These are phyloP conservation scores for Gastrolobium bilobum DNA, from an alignment of 306 rosid genomes.

Conservation along the genomic window DNA sequence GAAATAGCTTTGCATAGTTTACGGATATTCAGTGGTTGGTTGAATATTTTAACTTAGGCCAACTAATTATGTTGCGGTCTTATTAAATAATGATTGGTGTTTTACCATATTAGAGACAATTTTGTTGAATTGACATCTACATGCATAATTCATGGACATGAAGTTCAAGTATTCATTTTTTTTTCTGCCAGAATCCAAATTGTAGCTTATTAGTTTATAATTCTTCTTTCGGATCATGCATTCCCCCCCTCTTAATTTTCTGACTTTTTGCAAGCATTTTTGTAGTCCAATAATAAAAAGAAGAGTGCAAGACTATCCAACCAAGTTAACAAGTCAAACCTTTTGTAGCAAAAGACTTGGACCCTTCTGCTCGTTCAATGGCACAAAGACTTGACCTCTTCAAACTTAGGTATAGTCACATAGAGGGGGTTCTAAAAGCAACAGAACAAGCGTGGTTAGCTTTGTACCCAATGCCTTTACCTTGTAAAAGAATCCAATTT, in stretches of 20 bases:
- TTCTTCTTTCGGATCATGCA: not conserved
- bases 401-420: slow-evolving; percentile 49
- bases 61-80: not conserved
- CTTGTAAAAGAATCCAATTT: slow-evolving; percentile 72
- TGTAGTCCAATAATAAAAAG: slow-evolving; percentile 31
- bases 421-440: slow-evolving; percentile 58
- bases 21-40: not conserved
- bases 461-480: slow-evolving; percentile 61
- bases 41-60: not conserved
- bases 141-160: slow-evolving; percentile 29
- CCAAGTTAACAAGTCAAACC: slow-evolving; percentile 72
- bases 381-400: slow-evolving; percentile 55
- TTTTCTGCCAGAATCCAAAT: slow-evolving; percentile 20
- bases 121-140: not conserved
- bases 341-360: slow-evolving; percentile 65
- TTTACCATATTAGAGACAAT: slow-evolving; percentile 22
- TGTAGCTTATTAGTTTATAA: slow-evolving; percentile 16
- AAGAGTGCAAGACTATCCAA: slow-evolving; percentile 47
- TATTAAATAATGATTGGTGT: slow-evolving; percentile 24
- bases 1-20: slow-evolving; percentile 41
- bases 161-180: slow-evolving; percentile 19
- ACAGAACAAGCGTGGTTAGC: slow-evolving; percentile 68
- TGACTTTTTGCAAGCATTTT: slow-evolving; percentile 41
- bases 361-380: slow-evolving; percentile 45
- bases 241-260: not conserved